Evolutionary conservation across 495 filamentous ascomycete genomes (phyloP).

Genomic region (Parachaetomium inaequale): DNA sequence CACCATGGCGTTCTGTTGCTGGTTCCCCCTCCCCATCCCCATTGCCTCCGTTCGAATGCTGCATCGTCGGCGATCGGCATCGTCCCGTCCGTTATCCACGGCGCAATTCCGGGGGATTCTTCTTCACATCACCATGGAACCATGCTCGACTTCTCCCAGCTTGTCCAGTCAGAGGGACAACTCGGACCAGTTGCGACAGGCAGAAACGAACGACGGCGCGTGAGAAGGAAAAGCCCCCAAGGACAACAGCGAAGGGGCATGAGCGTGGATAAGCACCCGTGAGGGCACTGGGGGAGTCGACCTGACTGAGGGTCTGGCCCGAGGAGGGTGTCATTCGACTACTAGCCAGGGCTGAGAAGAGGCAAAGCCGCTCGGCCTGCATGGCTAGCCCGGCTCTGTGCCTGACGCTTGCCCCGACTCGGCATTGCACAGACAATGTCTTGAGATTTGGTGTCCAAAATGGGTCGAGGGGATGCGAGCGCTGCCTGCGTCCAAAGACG

Average conservation of each 20-base stretch:
- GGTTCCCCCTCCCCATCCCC: background rate
- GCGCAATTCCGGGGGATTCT: background rate
- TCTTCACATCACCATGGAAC: background rate
- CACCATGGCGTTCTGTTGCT: background rate
- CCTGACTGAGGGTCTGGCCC: conserved; percentile 1
- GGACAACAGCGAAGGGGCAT: background rate
- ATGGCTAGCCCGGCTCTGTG: background rate
- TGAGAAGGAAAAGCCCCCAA: background rate
- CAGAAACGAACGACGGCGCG: background rate
- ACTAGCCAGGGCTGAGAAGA: background rate
- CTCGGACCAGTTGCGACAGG: background rate
- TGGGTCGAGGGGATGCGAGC: background rate
- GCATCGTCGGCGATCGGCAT: background rate
- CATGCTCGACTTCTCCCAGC: background rate
- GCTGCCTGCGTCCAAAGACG: too few relatives aligned
- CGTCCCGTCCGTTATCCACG: background rate
- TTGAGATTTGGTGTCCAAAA: conserved; percentile 1
- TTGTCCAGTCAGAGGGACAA: background rate
- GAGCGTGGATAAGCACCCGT: background rate
- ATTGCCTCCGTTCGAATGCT: background rate
- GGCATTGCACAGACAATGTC: conserved; percentile 2
- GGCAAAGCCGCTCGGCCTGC: background rate
- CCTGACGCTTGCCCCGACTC: conserved; percentile 9
- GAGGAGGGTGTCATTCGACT: conserved; percentile 4
- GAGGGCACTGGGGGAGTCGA: background rate